Percentiles rank a stretch among this genome's conserved stretches.
Evolutionary conservation across 2,329 filamentous ascomycete species (phyloP).

Genomic region (Colletotrichum nymphaeae): DNA sequence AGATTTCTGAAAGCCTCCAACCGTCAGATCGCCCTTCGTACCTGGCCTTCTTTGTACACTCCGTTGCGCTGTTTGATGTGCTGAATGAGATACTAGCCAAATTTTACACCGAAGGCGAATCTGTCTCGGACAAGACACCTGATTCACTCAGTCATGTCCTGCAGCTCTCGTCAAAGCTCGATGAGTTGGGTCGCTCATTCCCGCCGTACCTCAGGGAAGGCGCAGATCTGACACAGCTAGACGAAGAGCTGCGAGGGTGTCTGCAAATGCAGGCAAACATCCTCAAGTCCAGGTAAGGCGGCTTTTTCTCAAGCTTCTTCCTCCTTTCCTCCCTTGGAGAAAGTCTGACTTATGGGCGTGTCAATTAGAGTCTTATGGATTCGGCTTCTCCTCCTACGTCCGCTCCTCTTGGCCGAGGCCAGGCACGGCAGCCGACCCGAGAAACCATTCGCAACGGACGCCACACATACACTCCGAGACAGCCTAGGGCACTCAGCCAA

Average conservation of each 20-base stretch:
- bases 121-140: not conserved
- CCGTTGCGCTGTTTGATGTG: slow-evolving; percentile 36
- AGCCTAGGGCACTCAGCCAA: slow-evolving; percentile 1
- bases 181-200: not conserved
- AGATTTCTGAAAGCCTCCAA: slow-evolving; percentile 39
- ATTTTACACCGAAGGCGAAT: slow-evolving; percentile 4
- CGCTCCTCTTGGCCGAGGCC: slow-evolving; percentile 1
- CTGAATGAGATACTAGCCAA: not conserved
- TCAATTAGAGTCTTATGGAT: slow-evolving; percentile 9
- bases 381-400: not conserved
- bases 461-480: not conserved
- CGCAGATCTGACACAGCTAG: not conserved
- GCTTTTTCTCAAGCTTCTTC: not conserved
- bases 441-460: not conserved
- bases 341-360: not conserved
- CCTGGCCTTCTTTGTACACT: slow-evolving; percentile 39
- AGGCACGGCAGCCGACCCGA: not conserved
- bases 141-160: not conserved
- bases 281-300: not conserved
- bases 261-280: slow-evolving; percentile 22
- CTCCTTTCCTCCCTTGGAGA: too few species aligned
- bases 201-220: not conserved
- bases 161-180: not conserved
- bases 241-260: not conserved
- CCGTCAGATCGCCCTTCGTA: slow-evolving; percentile 37